Percentiles rank a stretch among this genome's conserved stretches.
Conservation (phyloP, 768 basidiomycete genomes). For the Hysterangium stoloniferum region DNA sequence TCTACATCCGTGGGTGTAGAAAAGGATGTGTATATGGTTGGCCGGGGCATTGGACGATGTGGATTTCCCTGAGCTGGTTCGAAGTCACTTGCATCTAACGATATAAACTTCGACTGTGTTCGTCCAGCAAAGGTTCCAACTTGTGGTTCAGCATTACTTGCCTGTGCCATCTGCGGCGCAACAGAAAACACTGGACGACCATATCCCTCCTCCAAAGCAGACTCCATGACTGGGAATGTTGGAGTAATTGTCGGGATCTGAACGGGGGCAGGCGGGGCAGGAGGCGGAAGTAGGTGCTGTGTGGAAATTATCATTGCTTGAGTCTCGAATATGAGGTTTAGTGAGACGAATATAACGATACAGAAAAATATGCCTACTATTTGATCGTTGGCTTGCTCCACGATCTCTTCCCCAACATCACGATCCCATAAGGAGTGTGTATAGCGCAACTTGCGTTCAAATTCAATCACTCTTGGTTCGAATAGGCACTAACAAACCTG, state of each 20-base stretch:
- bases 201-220: constrained; percentile 14
- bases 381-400: constrained; percentile 35
- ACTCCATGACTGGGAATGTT: constrained; percentile 13
- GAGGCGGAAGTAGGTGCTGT: constrained; percentile 56
- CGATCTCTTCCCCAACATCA: constrained; percentile 69
- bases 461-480: constrained; percentile 88
- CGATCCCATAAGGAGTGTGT: constrained; percentile 40
- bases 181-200: constrained; percentile 11
- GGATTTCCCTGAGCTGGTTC: background rate
- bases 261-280: constrained; percentile 13
- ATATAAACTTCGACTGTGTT: constrained; percentile 12
- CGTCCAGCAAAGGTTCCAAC: constrained; percentile 2
- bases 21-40: no score
- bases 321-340: constrained; percentile 41
- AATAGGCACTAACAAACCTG: constrained; percentile 63
- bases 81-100: constrained; percentile 11
- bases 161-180: constrained; percentile 9
- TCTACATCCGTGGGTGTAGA: background rate
- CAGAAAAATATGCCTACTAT: constrained; percentile 28
- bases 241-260: constrained; percentile 20
- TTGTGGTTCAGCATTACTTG: background rate
- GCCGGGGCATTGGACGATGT: no score
- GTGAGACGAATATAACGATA: constrained; percentile 42
- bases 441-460: constrained; percentile 62
- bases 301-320: constrained; percentile 89